Evolutionary conservation across 208 protist species (phyloP).

Genomic region (Crithidia fasciculata): DNA sequence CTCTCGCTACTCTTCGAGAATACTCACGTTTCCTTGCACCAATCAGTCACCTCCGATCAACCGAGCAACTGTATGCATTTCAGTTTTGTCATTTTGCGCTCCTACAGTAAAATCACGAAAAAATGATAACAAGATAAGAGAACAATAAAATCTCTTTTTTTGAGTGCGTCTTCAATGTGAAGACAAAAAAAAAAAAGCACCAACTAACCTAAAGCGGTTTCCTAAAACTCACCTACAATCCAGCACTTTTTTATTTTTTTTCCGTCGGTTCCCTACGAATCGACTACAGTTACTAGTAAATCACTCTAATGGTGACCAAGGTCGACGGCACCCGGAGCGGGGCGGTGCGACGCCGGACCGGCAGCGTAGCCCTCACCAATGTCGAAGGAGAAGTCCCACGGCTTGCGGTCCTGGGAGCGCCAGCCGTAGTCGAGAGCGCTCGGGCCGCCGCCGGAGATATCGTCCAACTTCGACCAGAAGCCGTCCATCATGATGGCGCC

Average conservation of each 20-base stretch:
- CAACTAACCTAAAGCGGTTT: constrained; percentile 12
- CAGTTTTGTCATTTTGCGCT: constrained; percentile 13
- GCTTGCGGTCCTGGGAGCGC: constrained; percentile 77
- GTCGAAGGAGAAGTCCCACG: constrained; percentile 90
- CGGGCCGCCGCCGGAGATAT: constrained; percentile 78
- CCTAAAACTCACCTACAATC: constrained; percentile 18
- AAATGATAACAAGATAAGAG: constrained; percentile 10
- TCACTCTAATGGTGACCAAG: constrained; percentile 67
- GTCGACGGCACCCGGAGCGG: constrained; percentile 77
- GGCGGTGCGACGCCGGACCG: constrained; percentile 68
- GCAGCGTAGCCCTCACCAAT: constrained; percentile 89
- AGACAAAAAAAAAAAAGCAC: constrained; percentile 3
- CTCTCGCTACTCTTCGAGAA: no score
- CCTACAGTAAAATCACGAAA: constrained; percentile 31
- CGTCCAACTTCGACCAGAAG: constrained; percentile 87
- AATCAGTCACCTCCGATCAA: no score
- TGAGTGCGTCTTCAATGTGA: background rate
- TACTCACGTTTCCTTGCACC: no score
- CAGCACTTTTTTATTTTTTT: constrained; percentile 13
- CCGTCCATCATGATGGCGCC: constrained; percentile 80
- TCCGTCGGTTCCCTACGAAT: background rate
- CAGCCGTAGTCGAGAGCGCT: constrained; percentile 82
- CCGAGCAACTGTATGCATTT: no score
- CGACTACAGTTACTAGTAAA: constrained; percentile 4
- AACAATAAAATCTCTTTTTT: constrained; percentile 7